Percentiles rank a stretch among this genome's conserved stretches.
Conservation (phyloP, 108 stramenopile genomes). For the Cyclostephanos tholiformis region DNA sequence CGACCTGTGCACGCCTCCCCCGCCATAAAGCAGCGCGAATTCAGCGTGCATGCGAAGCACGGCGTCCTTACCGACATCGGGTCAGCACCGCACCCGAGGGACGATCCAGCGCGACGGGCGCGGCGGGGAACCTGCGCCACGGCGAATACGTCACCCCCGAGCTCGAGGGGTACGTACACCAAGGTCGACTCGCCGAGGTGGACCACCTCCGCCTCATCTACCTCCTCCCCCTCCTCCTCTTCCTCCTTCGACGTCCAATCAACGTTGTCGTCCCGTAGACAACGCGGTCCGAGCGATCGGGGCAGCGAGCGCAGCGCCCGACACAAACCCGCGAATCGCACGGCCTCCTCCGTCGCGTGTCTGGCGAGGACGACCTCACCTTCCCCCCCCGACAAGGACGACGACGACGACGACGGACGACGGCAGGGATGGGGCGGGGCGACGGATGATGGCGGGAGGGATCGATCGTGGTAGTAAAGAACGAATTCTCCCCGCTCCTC, state of each 20-base stretch:
- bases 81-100: constrained; percentile 50
- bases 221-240: constrained; percentile 12
- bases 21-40: constrained; percentile 61
- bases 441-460: constrained; percentile 13
- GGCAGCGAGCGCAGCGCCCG: constrained; percentile 65
- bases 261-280: not conserved
- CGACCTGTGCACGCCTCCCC: constrained; percentile 65
- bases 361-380: not conserved
- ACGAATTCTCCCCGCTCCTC: constrained; percentile 74
- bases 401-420: not conserved
- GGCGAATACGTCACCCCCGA: constrained; percentile 46
- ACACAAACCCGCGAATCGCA: constrained; percentile 67
- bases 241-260: not conserved
- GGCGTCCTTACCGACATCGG: constrained; percentile 58
- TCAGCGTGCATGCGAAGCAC: constrained; percentile 53
- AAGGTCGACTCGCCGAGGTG: constrained; percentile 63
- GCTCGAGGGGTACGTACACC: constrained; percentile 70
- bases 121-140: constrained; percentile 50
- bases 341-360: constrained; percentile 58
- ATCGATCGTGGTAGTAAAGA: constrained; percentile 64
- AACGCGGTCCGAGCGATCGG: constrained; percentile 31
- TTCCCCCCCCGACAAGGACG: not conserved
- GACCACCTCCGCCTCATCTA: constrained; percentile 49
- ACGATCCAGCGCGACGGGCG: constrained; percentile 18
- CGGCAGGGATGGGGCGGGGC: not conserved